A percentile compares a stretch with the other conserved stretches of the same genome.
phyloP scores from a whole-genome alignment of 495 filamentous ascomycete species.

The Entonaema liquescens region DNA sequence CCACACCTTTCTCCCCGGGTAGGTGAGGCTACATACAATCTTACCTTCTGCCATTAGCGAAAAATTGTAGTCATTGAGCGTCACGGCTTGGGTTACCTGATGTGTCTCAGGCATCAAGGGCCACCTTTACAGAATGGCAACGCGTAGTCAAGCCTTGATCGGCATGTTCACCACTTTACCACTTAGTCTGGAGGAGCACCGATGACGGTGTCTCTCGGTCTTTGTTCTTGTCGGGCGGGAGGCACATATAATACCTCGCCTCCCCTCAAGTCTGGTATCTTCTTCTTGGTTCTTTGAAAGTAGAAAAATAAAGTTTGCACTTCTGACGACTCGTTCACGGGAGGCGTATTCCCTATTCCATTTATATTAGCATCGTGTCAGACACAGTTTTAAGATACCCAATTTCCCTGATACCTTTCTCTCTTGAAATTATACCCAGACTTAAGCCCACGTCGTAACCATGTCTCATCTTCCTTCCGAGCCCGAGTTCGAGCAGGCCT shows the following conservation, averaged over 20 bases:
- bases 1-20: slow-evolving; percentile 28
- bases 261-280: neutral
- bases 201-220: slow-evolving; percentile 34
- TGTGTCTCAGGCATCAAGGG: slow-evolving; percentile 8
- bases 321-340: slow-evolving; percentile 9
- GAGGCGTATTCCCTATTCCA: neutral
- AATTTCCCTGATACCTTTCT: slow-evolving; percentile 23
- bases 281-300: neutral
- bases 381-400: slow-evolving; percentile 25
- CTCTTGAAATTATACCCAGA: slow-evolving; percentile 1
- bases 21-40: slow-evolving; percentile 38
- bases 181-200: slow-evolving; percentile 18
- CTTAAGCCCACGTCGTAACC: slow-evolving; percentile 36
- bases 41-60: slow-evolving; percentile 31
- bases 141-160: slow-evolving; percentile 23
- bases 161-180: slow-evolving; percentile 15
- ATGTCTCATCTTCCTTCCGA: slow-evolving; percentile 90
- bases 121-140: slow-evolving; percentile 22
- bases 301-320: slow-evolving; percentile 11
- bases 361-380: slow-evolving; percentile 12
- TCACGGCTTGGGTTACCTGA: slow-evolving; percentile 16
- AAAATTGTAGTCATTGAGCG: slow-evolving; percentile 36
- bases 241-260: slow-evolving; percentile 30
- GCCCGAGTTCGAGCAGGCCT: slow-evolving; percentile 99
- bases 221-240: slow-evolving; percentile 8